These are phyloP conservation scores for Colletotrichum cereale DNA, from an alignment of 2,329 filamentous ascomycete genomes.

Conservation along the genomic window DNA sequence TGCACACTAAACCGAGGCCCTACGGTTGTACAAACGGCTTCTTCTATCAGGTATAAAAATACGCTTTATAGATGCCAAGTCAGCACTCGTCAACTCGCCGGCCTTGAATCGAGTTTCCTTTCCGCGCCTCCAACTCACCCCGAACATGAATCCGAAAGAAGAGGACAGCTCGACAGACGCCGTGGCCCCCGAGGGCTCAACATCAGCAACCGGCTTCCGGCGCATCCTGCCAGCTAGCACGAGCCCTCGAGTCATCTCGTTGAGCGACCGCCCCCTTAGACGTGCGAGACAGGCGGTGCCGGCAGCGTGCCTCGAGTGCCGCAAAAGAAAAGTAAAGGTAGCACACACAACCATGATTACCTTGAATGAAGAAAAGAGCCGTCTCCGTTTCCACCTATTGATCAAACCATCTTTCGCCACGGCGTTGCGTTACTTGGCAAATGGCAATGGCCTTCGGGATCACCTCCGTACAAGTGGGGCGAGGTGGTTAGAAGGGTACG, in stretches of 20 bases:
- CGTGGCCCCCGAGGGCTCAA: neutral
- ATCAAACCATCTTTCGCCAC: conserved; percentile 7
- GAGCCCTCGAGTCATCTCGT: neutral
- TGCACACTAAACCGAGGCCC: neutral
- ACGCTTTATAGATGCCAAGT: neutral
- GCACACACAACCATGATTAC: neutral
- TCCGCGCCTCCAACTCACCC: neutral
- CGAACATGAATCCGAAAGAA: neutral
- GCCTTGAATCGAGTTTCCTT: neutral
- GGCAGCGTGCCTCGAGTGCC: conserved; percentile 29
- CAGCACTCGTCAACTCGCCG: neutral
- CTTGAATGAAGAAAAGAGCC: neutral
- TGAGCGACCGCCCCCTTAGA: conserved; percentile 1
- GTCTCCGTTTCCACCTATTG: neutral
- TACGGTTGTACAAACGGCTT: neutral
- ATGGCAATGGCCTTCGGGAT: conserved; percentile 8
- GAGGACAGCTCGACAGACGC: neutral
- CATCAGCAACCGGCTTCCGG: neutral
- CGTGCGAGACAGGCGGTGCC: conserved; percentile 22
- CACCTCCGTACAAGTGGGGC: conserved; percentile 26
- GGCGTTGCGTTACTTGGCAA: neutral
- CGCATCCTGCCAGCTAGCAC: conserved; percentile 13
- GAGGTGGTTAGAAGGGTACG: neutral
- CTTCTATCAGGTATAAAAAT: neutral
- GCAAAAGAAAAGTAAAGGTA: conserved; percentile 37